phyloP scores from a whole-genome alignment of 176 grass and related monocot genomes.

The Sorghum bicolor region DNA sequence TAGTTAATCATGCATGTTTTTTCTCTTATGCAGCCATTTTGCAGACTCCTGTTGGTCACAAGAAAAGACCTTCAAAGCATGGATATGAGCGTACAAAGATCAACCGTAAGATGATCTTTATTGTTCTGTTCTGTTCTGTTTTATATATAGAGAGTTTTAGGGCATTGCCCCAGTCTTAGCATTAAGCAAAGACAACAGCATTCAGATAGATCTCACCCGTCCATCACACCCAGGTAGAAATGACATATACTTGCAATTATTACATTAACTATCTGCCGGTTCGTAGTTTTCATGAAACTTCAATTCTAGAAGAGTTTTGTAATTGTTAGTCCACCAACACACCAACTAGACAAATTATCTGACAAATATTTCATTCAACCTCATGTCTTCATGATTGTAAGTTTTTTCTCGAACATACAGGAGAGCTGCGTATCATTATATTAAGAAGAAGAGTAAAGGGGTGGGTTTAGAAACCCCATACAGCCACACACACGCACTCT shows the following conservation, averaged over 20 bases:
- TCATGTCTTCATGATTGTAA: neutral
- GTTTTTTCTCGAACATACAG: too few species aligned
- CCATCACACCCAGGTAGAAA: too few species aligned
- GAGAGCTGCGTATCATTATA: too few species aligned
- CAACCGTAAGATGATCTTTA: constrained; percentile 68
- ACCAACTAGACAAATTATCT: too few species aligned
- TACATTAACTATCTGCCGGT: neutral
- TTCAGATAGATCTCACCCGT: too few species aligned
- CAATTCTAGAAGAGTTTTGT: neutral
- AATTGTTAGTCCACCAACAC: neutral
- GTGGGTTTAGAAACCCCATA: too few species aligned
- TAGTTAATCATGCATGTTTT: constrained; percentile 7
- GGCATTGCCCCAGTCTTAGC: too few species aligned
- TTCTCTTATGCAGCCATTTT: constrained; percentile 63
- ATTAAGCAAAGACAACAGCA: too few species aligned
- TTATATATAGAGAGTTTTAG: too few species aligned
- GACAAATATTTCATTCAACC: too few species aligned
- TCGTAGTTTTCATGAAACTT: neutral
- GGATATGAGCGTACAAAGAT: constrained; percentile 73
- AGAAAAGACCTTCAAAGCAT: constrained; percentile 52
- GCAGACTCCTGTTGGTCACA: constrained; percentile 54
- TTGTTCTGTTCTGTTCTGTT: constrained; percentile 17
- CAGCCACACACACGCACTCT: too few species aligned
- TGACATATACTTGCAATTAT: neutral
- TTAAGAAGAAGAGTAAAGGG: too few species aligned